Percentiles rank a stretch among this genome's conserved stretches.
phyloP scores from a whole-genome alignment of 352 stramenopile genomes.

The Phytophthora cactorum region DNA sequence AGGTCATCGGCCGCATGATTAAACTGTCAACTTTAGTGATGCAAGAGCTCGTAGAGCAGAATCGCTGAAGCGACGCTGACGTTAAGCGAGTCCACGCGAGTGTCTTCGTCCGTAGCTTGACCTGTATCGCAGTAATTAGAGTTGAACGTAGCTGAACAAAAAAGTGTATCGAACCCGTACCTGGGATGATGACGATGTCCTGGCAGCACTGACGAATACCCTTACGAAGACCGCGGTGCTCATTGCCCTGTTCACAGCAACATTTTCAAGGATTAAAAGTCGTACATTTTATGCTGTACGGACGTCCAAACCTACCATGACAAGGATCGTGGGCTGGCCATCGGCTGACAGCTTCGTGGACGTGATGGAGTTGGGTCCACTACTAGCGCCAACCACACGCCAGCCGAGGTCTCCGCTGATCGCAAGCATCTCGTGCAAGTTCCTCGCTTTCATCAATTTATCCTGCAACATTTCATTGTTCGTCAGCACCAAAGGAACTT shows the following conservation, averaged over 20 bases:
- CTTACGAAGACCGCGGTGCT: constrained; percentile 78
- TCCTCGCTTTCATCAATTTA: constrained; percentile 69
- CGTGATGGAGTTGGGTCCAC: constrained; percentile 72
- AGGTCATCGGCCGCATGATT: constrained; percentile 14
- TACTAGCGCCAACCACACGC: constrained; percentile 76
- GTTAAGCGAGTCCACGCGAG: constrained; percentile 82
- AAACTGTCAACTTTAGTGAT: constrained; percentile 43
- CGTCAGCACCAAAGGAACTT: not conserved
- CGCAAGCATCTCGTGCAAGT: constrained; percentile 74
- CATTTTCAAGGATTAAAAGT: not conserved
- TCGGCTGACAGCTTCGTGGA: constrained; percentile 53
- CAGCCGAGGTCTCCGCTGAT: constrained; percentile 72
- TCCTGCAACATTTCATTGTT: constrained; percentile 34
- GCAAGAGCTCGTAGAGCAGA: constrained; percentile 80
- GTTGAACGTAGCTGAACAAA: constrained; percentile 5
- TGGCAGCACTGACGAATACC: constrained; percentile 75
- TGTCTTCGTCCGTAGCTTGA: constrained; percentile 62
- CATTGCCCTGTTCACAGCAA: constrained; percentile 58
- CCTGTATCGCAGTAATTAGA: constrained; percentile 29
- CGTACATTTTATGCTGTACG: not conserved
- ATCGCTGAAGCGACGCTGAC: constrained; percentile 81
- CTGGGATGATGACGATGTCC: constrained; percentile 77
- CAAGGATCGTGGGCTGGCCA: constrained; percentile 72
- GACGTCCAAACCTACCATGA: constrained; percentile 62
- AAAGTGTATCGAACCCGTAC: constrained; percentile 26